phyloP scores from a whole-genome alignment of 2,329 filamentous ascomycete species.

The Saccharata proteae region DNA sequence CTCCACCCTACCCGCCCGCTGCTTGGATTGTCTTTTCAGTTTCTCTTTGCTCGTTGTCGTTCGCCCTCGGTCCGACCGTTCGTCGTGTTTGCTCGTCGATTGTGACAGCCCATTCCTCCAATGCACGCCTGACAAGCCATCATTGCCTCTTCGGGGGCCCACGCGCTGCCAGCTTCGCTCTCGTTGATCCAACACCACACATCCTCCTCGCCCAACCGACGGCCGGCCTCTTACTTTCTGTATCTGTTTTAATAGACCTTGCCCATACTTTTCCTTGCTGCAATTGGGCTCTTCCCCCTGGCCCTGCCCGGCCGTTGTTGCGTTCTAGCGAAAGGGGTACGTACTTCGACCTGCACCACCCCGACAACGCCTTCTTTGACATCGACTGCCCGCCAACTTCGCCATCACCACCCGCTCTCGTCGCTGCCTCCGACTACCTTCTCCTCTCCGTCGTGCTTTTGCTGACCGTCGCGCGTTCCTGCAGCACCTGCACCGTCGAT shows the following conservation, averaged over 20 bases:
- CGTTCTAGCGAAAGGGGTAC: constrained; percentile 16
- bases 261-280: constrained; percentile 13
- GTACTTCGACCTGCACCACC: constrained; percentile 13
- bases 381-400: constrained; percentile 15
- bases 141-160: constrained; percentile 7
- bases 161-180: constrained; percentile 7
- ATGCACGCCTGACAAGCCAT: constrained; percentile 10
- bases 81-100: neutral
- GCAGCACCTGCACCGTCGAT: constrained; percentile 4
- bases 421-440: constrained; percentile 10
- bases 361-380: too few relatives aligned
- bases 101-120: constrained; percentile 2
- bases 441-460: constrained; percentile 2
- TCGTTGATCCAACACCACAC: constrained; percentile 5
- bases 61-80: neutral
- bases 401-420: constrained; percentile 10
- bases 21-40: too few relatives aligned
- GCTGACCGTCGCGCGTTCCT: constrained; percentile 5
- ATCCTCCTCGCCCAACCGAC: constrained; percentile 9
- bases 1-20: too few relatives aligned
- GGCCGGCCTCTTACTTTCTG: constrained; percentile 20
- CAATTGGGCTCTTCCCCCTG: constrained; percentile 18
- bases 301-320: constrained; percentile 10
- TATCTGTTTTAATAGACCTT: constrained; percentile 25
- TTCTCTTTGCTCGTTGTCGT: neutral